Conservation (phyloP, 495 filamentous ascomycete species). For the Lasiosphaeriaceae sp. region DNA sequence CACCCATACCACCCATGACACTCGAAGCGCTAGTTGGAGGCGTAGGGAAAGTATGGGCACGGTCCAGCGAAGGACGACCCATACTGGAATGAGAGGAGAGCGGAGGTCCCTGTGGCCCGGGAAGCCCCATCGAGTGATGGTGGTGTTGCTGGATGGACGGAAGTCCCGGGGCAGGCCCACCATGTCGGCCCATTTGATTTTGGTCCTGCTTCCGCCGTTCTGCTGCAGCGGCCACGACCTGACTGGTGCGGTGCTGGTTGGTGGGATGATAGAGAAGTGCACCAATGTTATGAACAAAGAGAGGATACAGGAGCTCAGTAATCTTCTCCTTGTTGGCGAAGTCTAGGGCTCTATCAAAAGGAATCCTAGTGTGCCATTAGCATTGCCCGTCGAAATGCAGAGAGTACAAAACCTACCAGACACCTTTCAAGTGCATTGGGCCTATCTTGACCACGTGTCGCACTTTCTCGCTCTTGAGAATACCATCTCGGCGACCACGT, state of each 20-base stretch:
- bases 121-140: constrained; percentile 74
- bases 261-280: constrained; percentile 90
- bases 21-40: constrained; percentile 90
- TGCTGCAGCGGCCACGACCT: constrained; percentile 83
- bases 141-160: constrained; percentile 72
- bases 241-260: constrained; percentile 75
- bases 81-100: constrained; percentile 68
- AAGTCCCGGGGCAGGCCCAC: constrained; percentile 35
- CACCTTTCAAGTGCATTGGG: constrained; percentile 97
- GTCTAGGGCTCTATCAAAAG: constrained; percentile 91
- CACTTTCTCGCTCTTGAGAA: constrained; percentile 95
- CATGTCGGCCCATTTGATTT: constrained; percentile 43
- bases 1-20: constrained; percentile 72
- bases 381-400: not conserved
- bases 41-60: constrained; percentile 87
- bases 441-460: constrained; percentile 98
- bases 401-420: constrained; percentile 66
- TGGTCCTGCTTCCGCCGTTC: constrained; percentile 60
- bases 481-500: constrained; percentile 89
- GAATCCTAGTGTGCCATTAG: constrained; percentile 63
- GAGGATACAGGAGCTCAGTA: constrained; percentile 87
- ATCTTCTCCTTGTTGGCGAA: constrained; percentile 99
- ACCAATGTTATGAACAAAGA: constrained; percentile 98
- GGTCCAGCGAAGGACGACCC: constrained; percentile 69
- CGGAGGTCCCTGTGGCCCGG: constrained; percentile 60